Evolutionary conservation across 78 protist species (phyloP), one percentile per base, ranked within the genome.

Genomic region (Capsaspora owczarzaki): DNA sequence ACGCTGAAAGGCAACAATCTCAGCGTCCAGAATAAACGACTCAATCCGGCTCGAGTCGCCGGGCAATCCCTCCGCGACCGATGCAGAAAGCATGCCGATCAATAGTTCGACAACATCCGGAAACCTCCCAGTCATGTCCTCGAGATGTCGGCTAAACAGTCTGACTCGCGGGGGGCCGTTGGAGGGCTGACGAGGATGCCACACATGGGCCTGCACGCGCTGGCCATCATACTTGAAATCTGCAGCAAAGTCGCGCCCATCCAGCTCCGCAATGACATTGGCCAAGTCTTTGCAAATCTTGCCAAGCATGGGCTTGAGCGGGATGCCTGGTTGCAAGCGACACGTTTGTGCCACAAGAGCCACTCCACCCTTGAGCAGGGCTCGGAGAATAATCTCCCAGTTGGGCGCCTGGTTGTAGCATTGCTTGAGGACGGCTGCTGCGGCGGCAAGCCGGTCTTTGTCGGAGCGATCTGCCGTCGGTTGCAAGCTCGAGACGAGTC

Each of bases 151-250:
- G 38, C 81, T 72, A 61, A 77, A 85, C 31, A 85, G 8, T 22
- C 29, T 16, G 27, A 85, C 35, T 1, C 27, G 0, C 44, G 56
- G 74, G 6, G 1, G 33, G 47, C 35, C 0, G 5, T 4, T 0
- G 43, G 42, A 35, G 68, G 35, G 68, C 22, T 10, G n/a, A 16
- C 22, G 68, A 23, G 53, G 53, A 14, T 14, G 14, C 53, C 6
- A 14, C 53, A 60, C n/a, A 60, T 60, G 68, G 8, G 68, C 35
- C 78, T 85, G 89, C 38, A 79, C 89, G 35, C 89, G 80, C 77
- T 68, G 76, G 12, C 89, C 89, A n/a, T 85, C 89, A 61, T 76
- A 85, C 70, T 85, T 80, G 46, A 3, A 41, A n/a, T 85, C 85
- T 20, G 74, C 69, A 31, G 23, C 38, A 10, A 31, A 35, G 1